phyloP scores from a whole-genome alignment of 805 yeast species.

The Wickerhamiella domercqiae region DNA sequence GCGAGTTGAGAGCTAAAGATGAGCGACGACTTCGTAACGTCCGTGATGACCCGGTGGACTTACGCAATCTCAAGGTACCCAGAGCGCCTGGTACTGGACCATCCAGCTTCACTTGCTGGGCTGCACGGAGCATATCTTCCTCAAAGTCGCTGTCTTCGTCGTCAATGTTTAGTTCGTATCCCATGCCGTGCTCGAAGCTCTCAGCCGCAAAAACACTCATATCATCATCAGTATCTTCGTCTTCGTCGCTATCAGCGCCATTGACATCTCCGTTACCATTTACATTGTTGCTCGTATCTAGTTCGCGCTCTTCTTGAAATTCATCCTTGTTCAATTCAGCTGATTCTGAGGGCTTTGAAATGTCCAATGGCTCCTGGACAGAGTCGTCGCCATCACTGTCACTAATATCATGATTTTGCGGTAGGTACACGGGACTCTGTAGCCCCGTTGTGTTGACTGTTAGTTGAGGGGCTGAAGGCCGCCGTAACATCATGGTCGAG shows the following conservation, averaged over 20 bases:
- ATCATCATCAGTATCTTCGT: slow-evolving; percentile 2
- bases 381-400: slow-evolving; percentile 1
- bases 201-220: slow-evolving; percentile 4
- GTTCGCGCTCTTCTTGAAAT: background rate
- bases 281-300: background rate
- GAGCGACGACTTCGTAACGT: slow-evolving; percentile 1
- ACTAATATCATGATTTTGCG: background rate
- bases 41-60: background rate
- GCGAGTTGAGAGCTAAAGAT: background rate
- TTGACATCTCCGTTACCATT: slow-evolving; percentile 6
- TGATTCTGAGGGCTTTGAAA: background rate
- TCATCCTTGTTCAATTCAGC: background rate
- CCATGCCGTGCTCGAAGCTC: slow-evolving; percentile 3
- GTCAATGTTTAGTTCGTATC: slow-evolving; percentile 27
- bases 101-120: slow-evolving; percentile 20
- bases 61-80: background rate
- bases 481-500: no score
- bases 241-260: slow-evolving; percentile 7
- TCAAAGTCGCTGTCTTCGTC: slow-evolving; percentile 29
- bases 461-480: no score
- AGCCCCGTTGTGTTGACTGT: no score
- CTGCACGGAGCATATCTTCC: slow-evolving; percentile 26
- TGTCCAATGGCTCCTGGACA: background rate
- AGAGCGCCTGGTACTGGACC: background rate
- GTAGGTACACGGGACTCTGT: no score